Conservation (phyloP, 2,329 filamentous ascomycete species). For the Colletotrichum musicola region DNA sequence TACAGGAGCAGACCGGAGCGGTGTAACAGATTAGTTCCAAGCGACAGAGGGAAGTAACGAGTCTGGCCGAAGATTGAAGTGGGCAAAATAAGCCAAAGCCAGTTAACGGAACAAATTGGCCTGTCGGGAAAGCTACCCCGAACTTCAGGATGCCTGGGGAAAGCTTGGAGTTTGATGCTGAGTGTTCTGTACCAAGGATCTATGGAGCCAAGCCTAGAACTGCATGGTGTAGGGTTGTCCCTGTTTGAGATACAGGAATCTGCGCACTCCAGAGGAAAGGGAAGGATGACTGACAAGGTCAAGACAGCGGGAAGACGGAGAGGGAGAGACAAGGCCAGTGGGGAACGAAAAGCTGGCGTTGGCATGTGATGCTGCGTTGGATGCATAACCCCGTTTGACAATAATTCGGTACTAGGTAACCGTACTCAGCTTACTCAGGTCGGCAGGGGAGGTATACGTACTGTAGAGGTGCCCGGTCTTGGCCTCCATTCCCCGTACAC, state of each 20-base stretch:
- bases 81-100: background rate
- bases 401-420: no score
- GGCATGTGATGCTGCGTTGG: slow-evolving; percentile 41
- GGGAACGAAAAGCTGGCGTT: slow-evolving; percentile 7
- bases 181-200: slow-evolving; percentile 27
- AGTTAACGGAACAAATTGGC: background rate
- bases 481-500: no score
- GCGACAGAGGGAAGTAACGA: slow-evolving; percentile 32
- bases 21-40: slow-evolving; percentile 34
- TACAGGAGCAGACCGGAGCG: slow-evolving; percentile 7
- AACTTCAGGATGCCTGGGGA: slow-evolving; percentile 23
- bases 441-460: no score
- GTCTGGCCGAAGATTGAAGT: slow-evolving; percentile 27
- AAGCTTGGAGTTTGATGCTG: slow-evolving; percentile 36
- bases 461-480: no score
- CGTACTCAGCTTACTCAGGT: no score
- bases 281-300: slow-evolving; percentile 29
- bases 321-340: background rate
- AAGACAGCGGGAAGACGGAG: slow-evolving; percentile 31
- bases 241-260: slow-evolving; percentile 15
- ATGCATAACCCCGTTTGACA: slow-evolving; percentile 9
- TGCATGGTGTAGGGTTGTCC: slow-evolving; percentile 27
- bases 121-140: slow-evolving; percentile 7
- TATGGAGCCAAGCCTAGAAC: slow-evolving; percentile 35
- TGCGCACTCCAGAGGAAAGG: background rate